Conservation (phyloP, 73 alveolate genomes). For the Effrenium voratum region DNA sequence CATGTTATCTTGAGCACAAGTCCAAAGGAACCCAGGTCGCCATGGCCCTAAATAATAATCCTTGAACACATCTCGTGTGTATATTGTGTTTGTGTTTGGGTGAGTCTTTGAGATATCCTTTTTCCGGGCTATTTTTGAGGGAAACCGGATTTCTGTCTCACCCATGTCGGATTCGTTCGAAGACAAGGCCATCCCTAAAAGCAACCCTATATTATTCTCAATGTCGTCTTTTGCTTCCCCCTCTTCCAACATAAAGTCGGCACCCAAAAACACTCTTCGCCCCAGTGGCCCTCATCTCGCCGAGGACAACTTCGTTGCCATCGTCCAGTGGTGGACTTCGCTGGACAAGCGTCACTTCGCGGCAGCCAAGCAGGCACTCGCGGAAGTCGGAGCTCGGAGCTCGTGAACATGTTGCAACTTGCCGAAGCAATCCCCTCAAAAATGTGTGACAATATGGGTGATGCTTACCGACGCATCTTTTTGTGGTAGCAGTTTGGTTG, state of each 20-base stretch:
- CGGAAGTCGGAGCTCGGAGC: neutral
- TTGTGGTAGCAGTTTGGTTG: neutral
- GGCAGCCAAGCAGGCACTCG: constrained; percentile 51
- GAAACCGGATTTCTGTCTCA: neutral
- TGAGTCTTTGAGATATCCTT: too few species aligned
- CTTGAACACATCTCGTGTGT: too few species aligned
- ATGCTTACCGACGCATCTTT: neutral
- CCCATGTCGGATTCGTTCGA: neutral
- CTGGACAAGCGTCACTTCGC: constrained; percentile 47
- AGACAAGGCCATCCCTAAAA: neutral
- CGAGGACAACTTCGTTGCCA: constrained; percentile 35
- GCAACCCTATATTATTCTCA: neutral
- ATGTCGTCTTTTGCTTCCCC: neutral
- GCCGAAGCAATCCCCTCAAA: neutral
- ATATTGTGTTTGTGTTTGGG: too few species aligned
- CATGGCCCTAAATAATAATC: too few species aligned
- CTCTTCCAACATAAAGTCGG: neutral
- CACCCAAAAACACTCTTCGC: neutral
- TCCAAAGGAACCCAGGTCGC: too few species aligned
- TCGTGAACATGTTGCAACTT: neutral
- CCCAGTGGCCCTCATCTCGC: neutral
- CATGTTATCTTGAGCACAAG: too few species aligned
- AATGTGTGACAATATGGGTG: neutral
- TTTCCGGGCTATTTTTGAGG: neutral
- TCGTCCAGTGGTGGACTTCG: constrained; percentile 68